Evolutionary conservation across 2,329 filamentous ascomycete species (phyloP), one percentile per base, ranked within the genome.

Genomic region (Fusarium cyanostomum): DNA sequence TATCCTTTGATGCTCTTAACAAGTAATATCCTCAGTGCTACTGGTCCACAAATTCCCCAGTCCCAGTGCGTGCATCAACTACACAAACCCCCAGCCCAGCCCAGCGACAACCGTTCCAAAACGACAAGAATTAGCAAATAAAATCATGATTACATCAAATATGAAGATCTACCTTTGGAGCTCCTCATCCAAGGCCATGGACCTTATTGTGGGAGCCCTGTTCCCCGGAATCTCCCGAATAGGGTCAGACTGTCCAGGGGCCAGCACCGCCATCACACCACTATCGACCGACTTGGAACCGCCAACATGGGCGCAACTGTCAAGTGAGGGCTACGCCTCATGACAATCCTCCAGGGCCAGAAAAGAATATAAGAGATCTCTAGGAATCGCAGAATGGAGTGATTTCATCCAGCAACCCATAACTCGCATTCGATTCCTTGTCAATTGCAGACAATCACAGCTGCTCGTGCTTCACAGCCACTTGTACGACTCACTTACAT

Each of bases 201-300:
- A 28, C 49, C 53, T 31, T 21, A 56, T 42, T 16, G 28, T 28
- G 42, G 28, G 42, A 52, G 33, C 45, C 37, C 45, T 35, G 27
- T 52, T 51, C 64, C 59, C 64, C 64, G 64, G 64, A 54, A 62
- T 66, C 64, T 48, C 45, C 64, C 64, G 64, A 64, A 66, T 67
- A 66, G 59, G 30, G 52, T 64, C 64, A 66, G 64, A 55, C 45
- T 52, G 59, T 9, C 63, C 56, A 62, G 64, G 64, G 41, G 33
- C 52, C 52, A 53, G 21, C 59, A 59, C 41, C 43, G 35, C 52
- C 45, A 67, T 67, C 64, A 59, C 51, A 67, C 64, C 64, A 67
- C 64, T 46, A 65, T 67, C 64, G 64, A 65, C 64, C 44, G 64
- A 67, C 64, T 51, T 26, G 45, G 30, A 45, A 53, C 49, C 50